Base-by-base conservation (phyloP, 179 eudicot genomes). In the Spinacia oleracea region DNA sequence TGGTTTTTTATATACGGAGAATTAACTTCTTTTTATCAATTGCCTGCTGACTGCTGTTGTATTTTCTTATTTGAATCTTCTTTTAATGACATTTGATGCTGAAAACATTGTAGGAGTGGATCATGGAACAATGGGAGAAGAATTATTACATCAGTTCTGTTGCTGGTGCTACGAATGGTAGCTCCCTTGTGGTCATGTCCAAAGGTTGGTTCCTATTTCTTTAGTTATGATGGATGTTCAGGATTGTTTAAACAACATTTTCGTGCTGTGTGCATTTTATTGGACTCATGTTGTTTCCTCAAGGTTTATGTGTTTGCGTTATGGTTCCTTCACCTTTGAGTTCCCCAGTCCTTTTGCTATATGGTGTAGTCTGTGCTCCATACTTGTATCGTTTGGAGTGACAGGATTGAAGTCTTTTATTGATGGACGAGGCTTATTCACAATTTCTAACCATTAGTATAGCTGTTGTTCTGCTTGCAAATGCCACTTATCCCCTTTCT, bases 51-150 rank as follows among this genome's bases (percentile, higher is more conserved):
- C 60, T 58, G 29, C 38, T 72, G 32, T 82, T 73, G 4, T 62
- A 29, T 25, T 66, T 21, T 48, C 53, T 58, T 58, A 6, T 23
- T 27, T 60, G 34, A 29, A 20, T 18, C 45, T 20, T 29, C 45
- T 55, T 1, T 34, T 65, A 60, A 18, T 46, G 16, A 66, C 20
- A 12, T 78, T 35, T 50, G 55, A 56, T 73, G 53, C 50, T 63
- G 35, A 7, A 70, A 70, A 38, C 45, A 29, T 51, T 71, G 56
- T 80, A 91, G 96, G 93, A 91, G 74, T 91, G 96, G 96, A 91
- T 91, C 74, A 91, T 91, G 96, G 96, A 90, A 80, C 93, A 91
- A 80, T 91, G 96, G 96, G 96, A 91, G 78, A 90, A 91, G 87
- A 90, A 91, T 50, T 91, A 79, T 78, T 91, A 91, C 87, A 91